Evolutionary conservation across 129 eudicot species (phyloP).

Genomic region (Kitagawia praeruptora): DNA sequence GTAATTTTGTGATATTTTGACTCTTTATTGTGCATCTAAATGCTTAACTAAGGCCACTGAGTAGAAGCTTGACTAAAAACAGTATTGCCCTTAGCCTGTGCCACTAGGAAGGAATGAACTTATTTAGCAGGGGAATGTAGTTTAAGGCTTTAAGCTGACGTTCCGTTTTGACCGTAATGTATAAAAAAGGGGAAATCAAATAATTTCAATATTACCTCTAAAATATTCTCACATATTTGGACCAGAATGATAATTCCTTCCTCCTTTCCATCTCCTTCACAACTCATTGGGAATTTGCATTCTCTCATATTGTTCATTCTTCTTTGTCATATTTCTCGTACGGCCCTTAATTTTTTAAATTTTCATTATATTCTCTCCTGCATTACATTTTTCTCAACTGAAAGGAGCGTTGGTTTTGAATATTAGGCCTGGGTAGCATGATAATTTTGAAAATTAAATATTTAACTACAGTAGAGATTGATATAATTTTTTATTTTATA

Average conservation of each 20-base stretch:
- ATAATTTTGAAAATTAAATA: too few species aligned
- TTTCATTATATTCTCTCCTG: background rate
- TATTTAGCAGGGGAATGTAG: too few species aligned
- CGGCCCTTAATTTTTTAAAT: background rate
- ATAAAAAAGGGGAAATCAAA: too few species aligned
- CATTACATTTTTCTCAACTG: background rate
- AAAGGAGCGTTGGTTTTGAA: too few species aligned
- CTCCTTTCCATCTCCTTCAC: too few species aligned
- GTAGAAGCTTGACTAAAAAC: background rate
- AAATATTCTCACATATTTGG: background rate
- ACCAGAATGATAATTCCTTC: background rate
- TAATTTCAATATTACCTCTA: too few species aligned
- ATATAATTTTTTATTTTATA: too few species aligned
- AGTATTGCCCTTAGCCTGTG: background rate
- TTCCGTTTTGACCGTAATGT: too few species aligned
- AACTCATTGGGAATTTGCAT: too few species aligned
- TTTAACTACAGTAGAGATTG: too few species aligned
- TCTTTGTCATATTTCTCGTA: background rate
- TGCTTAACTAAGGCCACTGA: background rate
- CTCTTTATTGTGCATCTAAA: background rate
- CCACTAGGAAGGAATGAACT: background rate
- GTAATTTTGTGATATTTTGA: background rate
- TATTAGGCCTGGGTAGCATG: too few species aligned
- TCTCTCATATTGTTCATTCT: background rate
- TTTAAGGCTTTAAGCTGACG: too few species aligned